These are phyloP conservation scores for Solidago caesia DNA, from an alignment of 129 eudicot species.

Conservation along the genomic window DNA sequence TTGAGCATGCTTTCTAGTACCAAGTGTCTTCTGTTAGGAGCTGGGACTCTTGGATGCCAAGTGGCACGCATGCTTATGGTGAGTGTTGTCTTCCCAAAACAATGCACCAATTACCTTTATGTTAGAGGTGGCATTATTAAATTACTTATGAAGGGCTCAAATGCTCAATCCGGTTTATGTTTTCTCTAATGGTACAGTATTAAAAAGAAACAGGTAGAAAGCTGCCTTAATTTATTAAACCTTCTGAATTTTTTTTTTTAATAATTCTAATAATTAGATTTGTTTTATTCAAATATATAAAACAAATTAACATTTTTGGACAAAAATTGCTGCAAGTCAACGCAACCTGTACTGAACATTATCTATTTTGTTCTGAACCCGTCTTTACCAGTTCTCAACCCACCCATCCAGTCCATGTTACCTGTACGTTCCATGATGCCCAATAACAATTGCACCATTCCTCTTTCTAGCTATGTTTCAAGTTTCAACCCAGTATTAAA, in stretches of 20 bases:
- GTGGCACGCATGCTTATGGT: slow-evolving; percentile 99
- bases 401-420: too few species aligned
- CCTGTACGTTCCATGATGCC: too few species aligned
- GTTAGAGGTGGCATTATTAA: neutral
- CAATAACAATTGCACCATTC: neutral
- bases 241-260: too few species aligned
- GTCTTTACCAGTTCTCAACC: too few species aligned
- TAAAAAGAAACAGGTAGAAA: too few species aligned
- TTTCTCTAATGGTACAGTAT: neutral
- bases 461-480: neutral
- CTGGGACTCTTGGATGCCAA: slow-evolving; percentile 98
- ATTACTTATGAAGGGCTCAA: neutral
- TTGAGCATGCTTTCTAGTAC: slow-evolving; percentile 54
- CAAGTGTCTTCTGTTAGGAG: slow-evolving; percentile 89
- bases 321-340: too few species aligned
- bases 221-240: too few species aligned
- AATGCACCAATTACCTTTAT: neutral
- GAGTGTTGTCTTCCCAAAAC: slow-evolving; percentile 28
- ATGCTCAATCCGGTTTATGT: neutral
- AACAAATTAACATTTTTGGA: too few species aligned
- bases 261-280: too few species aligned
- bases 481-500: neutral
- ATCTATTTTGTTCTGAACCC: too few species aligned
- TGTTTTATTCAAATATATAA: too few species aligned
- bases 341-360: too few species aligned